A percentile compares a stretch with the other conserved stretches of the same genome.
Evolutionary conservation across 352 stramenopile genomes (phyloP).

Genomic region (Elongisporangium undulatum): DNA sequence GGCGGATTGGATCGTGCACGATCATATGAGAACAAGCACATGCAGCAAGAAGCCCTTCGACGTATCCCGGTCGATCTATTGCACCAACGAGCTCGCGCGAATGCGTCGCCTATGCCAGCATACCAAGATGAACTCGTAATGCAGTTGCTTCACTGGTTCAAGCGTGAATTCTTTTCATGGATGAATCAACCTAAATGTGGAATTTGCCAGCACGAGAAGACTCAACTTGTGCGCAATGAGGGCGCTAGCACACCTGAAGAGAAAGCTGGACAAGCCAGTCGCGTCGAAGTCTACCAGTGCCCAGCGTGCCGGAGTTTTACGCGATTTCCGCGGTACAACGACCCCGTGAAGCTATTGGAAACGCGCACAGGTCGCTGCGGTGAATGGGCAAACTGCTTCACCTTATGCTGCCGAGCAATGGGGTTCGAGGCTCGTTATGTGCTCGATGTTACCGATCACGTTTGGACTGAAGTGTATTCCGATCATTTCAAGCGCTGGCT

Average conservation of each 20-base stretch:
- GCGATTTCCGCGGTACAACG: constrained; percentile 90
- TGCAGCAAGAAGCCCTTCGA: constrained; percentile 65
- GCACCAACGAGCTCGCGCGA: constrained; percentile 54
- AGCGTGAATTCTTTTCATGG: constrained; percentile 89
- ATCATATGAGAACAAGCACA: constrained; percentile 57
- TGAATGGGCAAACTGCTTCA: constrained; percentile 94
- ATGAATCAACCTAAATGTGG: constrained; percentile 79
- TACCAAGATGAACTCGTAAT: constrained; percentile 71
- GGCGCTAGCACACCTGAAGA: constrained; percentile 53
- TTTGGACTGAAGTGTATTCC: constrained; percentile 93
- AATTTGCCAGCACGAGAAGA: constrained; percentile 47
- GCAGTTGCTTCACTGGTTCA: constrained; percentile 87
- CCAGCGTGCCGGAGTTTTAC: constrained; percentile 39
- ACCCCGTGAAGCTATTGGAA: constrained; percentile 84
- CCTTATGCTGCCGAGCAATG: constrained; percentile 84
- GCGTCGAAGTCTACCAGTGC: constrained; percentile 89
- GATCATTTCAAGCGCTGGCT: constrained; percentile 81
- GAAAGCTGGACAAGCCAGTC: constrained; percentile 44
- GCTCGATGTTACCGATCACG: constrained; percentile 93
- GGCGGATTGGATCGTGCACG: constrained; percentile 44
- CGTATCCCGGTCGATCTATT: constrained; percentile 63
- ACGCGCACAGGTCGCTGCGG: constrained; percentile 86
- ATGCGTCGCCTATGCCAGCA: constrained; percentile 34
- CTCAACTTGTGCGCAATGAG: constrained; percentile 33
- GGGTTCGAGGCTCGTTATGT: constrained; percentile 91